Conservation (phyloP, 139 green algal species). For the Helicosporidium sp. region DNA sequence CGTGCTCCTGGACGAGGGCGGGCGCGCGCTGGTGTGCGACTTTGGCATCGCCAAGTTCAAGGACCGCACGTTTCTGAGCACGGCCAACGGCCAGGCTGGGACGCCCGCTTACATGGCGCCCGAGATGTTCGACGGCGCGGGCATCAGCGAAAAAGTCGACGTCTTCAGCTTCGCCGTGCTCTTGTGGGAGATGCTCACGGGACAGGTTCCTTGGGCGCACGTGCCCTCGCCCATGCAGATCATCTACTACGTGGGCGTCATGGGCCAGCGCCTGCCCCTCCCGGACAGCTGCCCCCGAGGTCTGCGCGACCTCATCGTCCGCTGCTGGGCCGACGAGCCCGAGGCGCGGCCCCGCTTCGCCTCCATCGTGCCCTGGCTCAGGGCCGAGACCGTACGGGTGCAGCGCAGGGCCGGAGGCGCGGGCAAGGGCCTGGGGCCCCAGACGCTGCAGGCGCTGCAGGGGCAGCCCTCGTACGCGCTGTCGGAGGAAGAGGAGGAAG, state of each 20-base stretch:
- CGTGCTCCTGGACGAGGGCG: constrained; percentile 38
- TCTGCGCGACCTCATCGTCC: constrained; percentile 30
- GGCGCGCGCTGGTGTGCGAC: constrained; percentile 44
- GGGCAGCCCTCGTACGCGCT: not conserved
- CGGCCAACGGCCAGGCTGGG: constrained; percentile 34
- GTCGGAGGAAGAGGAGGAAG: constrained; percentile 3
- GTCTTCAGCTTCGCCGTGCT: constrained; percentile 40
- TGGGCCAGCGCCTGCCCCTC: constrained; percentile 25
- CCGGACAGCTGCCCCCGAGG: constrained; percentile 17
- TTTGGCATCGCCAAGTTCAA: constrained; percentile 44
- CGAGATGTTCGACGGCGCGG: constrained; percentile 26
- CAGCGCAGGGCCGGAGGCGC: no score
- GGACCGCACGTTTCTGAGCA: constrained; percentile 35
- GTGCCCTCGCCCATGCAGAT: constrained; percentile 49
- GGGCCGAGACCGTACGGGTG: constrained; percentile 2
- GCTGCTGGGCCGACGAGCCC: constrained; percentile 47
- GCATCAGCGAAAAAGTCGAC: constrained; percentile 21
- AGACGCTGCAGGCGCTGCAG: not conserved
- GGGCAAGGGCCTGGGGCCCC: no score
- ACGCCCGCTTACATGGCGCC: constrained; percentile 58
- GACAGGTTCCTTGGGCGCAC: constrained; percentile 44
- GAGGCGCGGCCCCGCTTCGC: constrained; percentile 31
- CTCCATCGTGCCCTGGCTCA: constrained; percentile 14
- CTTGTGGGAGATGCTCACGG: constrained; percentile 50
- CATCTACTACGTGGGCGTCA: constrained; percentile 35